Evolutionary conservation across 2,329 filamentous ascomycete genomes (phyloP), one percentile per base, ranked within the genome.

Genomic region (Setomelanomma holmii): DNA sequence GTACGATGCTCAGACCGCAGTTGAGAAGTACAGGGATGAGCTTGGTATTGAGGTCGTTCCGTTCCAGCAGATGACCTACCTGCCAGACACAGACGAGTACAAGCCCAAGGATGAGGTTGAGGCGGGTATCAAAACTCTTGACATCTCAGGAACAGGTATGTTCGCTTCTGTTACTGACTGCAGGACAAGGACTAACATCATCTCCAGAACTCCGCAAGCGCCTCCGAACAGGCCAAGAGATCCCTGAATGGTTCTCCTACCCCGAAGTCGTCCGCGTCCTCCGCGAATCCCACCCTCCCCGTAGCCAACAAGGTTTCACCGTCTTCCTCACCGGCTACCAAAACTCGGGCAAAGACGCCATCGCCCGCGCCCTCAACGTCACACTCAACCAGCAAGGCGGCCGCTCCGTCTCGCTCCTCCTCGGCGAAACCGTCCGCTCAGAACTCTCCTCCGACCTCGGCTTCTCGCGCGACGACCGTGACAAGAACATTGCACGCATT

Each of bases 1-100:
- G 24, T 99, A 99, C 78, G 95, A 99, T 72, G 95, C 95, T 11
- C 95, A 99, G 82, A 84, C 93, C 72, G 91, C 93, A 21, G 93
- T 99, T 53, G 92, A 97, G 84, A 91, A 96, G 83, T 96, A 97
- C 86, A 89, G 88, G 73, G 87, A 91, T 63, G 95, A 99, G 85
- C 90, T 99, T 57, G 95, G 93, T 69, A 99, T 99, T 73, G 91
- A 97, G 82, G 95, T 99, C 72, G 95, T 99, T 61, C 92, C 95
- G 65, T 99, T 99, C 89, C 93, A 98, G 83, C 92, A 96, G 86
- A 96, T 99, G 89, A 98, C 96, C 60, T 99, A 98, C 81, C 89
- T 98, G 53, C 95, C 95, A 65, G 95, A 98, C 79, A 88, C 86
- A 73, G 95, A 99, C 77, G 95, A 98, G 84, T 99, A 99, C 84